Evolutionary conservation across 1,139 yeast species (phyloP), one percentile per base, ranked within the genome.

Genomic region (Tardiomyces depauwii): DNA sequence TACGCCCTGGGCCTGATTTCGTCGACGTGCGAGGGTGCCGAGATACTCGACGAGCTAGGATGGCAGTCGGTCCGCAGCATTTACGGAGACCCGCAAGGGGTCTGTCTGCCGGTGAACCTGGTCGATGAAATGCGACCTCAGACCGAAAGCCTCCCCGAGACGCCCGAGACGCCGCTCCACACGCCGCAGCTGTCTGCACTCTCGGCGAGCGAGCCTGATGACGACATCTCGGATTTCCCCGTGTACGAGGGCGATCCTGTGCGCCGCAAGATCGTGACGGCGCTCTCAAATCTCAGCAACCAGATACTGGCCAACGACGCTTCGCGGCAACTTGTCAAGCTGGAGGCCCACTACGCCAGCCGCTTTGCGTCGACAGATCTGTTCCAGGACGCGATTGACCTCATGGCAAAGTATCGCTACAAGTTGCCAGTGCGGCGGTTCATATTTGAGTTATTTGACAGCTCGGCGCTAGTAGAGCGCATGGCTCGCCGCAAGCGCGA

Each of bases 1-100:
- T 84, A 77, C 55, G 84, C 79, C 1, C 66, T 89, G 40, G 96
- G 96, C 0, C 71, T 86, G 55, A 71, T 88, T 16, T 72, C 94
- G 0, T 71, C 73, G 18, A 86, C 95, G 0, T 69, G 69, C 33
- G 89, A 86, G 56, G 97, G 97, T 0, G 72, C 80, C 32, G 96
- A 88, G 56, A 77, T 88, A n/a, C 66, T 89, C 45, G 95, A 86
- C 58, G 95, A 87, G 55, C 67, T 74, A 46, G 79, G 80, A 1
- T 89, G 96, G 96, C 68, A 69, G 25, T 75, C 83, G 18, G 78
- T 78, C 21, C 61, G 76, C 39, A 76, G 79, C 49, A 66, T 71
- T 2, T 72, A 73, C 55, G 73, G 76, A 14, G 63, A 66, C 7
- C 80, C 88, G 1, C 58, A 72, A 21, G 79, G 85, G 33, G 18